Evolutionary conservation across 2,329 filamentous ascomycete species (phyloP).

Genomic region (Nothomitra cinnamomea): DNA sequence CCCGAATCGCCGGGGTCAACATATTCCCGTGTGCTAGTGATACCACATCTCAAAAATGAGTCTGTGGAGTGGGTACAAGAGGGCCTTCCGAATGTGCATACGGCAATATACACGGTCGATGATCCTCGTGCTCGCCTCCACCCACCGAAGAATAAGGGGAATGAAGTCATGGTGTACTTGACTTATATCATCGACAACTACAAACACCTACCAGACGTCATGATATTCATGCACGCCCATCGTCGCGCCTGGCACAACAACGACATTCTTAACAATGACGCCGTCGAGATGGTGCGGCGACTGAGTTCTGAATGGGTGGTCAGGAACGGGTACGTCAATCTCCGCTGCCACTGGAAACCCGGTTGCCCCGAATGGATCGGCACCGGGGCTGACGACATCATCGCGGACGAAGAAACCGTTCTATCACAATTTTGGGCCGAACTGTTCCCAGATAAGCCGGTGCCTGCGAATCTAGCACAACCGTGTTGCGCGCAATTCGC

Average conservation of each 20-base stretch:
- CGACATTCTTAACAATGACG: slow-evolving; percentile 27
- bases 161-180: slow-evolving; percentile 45
- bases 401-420: slow-evolving; percentile 27
- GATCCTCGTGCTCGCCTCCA: slow-evolving; percentile 32
- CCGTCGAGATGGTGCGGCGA: slow-evolving; percentile 26
- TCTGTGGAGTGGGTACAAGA: slow-evolving; percentile 36
- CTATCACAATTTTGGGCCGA: slow-evolving; percentile 29
- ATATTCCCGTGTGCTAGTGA: slow-evolving; percentile 37
- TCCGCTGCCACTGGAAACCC: slow-evolving; percentile 36
- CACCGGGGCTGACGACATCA: slow-evolving; percentile 23
- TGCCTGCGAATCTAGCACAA: slow-evolving; percentile 36
- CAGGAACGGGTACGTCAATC: slow-evolving; percentile 35
- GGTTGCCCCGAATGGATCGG: slow-evolving; percentile 39
- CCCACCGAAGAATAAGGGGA: slow-evolving; percentile 39
- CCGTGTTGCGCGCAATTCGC: slow-evolving; percentile 50
- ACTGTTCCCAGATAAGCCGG: slow-evolving; percentile 29
- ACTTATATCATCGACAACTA: slow-evolving; percentile 46
- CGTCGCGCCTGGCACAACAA: slow-evolving; percentile 42
- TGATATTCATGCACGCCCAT: slow-evolving; percentile 45
- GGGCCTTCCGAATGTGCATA: slow-evolving; percentile 30
- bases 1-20: slow-evolving; percentile 28
- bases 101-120: slow-evolving; percentile 35
- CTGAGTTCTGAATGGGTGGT: slow-evolving; percentile 29
- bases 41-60: slow-evolving; percentile 34
- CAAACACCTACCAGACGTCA: slow-evolving; percentile 38